These are phyloP conservation scores for Cryptococcus jaspeensis DNA, from an alignment of 1,284 basidiomycete genomes.

Conservation along the genomic window DNA sequence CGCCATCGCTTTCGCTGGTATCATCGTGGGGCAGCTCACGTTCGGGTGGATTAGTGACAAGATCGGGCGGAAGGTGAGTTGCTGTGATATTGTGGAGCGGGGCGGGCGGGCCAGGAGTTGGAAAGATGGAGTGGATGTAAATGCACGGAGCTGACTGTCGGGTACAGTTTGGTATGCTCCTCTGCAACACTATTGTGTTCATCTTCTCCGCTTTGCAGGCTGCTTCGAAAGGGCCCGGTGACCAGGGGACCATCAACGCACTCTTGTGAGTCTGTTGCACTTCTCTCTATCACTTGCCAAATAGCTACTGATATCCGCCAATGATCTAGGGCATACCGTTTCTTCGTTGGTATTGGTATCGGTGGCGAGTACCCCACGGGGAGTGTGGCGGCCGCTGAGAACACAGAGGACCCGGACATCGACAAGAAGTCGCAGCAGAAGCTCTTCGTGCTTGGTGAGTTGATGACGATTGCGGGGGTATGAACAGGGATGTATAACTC, in stretches of 20 bases:
- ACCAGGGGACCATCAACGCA: slow-evolving; percentile 61
- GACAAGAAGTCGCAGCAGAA: slow-evolving; percentile 75
- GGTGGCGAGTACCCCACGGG: slow-evolving; percentile 91
- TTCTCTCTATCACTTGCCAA: neutral
- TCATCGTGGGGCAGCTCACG: slow-evolving; percentile 61
- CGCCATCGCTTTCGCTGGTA: slow-evolving; percentile 72
- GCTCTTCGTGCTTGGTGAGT: slow-evolving; percentile 75
- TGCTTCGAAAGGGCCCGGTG: slow-evolving; percentile 67
- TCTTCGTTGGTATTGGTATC: slow-evolving; percentile 63
- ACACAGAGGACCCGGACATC: slow-evolving; percentile 70
- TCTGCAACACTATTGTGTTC: slow-evolving; percentile 71
- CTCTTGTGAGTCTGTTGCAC: slow-evolving; percentile 20
- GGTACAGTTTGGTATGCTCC: slow-evolving; percentile 56
- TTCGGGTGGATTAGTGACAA: slow-evolving; percentile 75
- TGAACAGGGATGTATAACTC: neutral
- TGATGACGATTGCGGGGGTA: too few species aligned
- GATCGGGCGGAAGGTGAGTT: slow-evolving; percentile 82
- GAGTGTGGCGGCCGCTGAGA: slow-evolving; percentile 86
- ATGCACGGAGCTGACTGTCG: slow-evolving; percentile 40
- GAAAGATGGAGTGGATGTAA: slow-evolving; percentile 8
- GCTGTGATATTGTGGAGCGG: slow-evolving; percentile 58
- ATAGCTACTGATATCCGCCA: neutral
- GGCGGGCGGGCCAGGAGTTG: slow-evolving; percentile 22
- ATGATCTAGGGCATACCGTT: slow-evolving; percentile 67
- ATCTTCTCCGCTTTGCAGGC: slow-evolving; percentile 78